phyloP scores from a whole-genome alignment of 768 basidiomycete genomes.

The Dioszegia crocea region DNA sequence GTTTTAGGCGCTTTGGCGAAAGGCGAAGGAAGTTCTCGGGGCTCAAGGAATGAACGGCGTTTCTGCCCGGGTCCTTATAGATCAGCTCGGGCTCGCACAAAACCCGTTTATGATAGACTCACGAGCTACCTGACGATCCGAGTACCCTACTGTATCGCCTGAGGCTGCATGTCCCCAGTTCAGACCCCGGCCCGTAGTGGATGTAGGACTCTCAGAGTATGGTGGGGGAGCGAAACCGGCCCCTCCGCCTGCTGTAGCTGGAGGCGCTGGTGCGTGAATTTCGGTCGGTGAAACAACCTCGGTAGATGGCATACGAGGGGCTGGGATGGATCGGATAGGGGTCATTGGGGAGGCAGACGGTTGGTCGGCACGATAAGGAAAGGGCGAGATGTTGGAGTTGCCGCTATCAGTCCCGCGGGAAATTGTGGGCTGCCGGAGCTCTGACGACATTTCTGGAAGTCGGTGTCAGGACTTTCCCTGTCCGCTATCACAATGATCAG shows the following conservation, averaged over 20 bases:
- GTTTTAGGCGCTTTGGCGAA: slow-evolving; percentile 6
- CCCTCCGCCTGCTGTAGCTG: neutral
- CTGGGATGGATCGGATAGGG: too few relatives aligned
- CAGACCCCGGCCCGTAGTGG: neutral
- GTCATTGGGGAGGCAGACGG: too few relatives aligned
- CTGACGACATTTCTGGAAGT: too few relatives aligned
- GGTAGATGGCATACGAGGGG: neutral
- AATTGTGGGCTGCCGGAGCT: too few relatives aligned
- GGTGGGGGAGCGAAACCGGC: neutral
- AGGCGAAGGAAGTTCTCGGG: slow-evolving; percentile 1
- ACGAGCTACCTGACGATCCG: too few relatives aligned
- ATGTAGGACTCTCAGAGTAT: neutral
- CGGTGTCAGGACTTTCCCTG: too few relatives aligned
- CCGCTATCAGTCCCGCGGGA: neutral
- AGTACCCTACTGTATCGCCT: too few relatives aligned
- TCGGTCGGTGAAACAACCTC: too few relatives aligned
- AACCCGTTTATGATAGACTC: neutral
- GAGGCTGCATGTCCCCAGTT: neutral
- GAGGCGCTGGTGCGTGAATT: neutral
- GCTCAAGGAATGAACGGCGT: slow-evolving; percentile 5
- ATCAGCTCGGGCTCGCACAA: neutral
- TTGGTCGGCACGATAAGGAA: too few relatives aligned
- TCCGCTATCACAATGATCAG: too few relatives aligned
- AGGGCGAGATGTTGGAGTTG: neutral
- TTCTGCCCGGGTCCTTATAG: neutral